Base-by-base conservation (phyloP, 495 filamentous ascomycete genomes). In the Astrothelium subdiscretum region DNA sequence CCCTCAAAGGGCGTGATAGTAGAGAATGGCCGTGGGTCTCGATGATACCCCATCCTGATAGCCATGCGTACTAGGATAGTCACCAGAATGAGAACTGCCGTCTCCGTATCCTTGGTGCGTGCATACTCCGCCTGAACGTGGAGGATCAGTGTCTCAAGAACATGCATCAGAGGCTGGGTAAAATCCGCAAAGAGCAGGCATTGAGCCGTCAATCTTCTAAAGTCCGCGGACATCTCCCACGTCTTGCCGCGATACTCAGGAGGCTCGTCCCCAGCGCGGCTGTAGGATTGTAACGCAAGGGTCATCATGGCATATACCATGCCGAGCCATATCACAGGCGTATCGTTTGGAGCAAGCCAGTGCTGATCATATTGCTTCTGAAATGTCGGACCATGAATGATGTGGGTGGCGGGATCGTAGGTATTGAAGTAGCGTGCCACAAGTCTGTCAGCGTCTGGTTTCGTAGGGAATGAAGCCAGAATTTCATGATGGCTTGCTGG, bases 1-100 rank as follows among this genome's bases (percentile, higher is more conserved):
- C 86, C 92, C 71, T 95, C 85, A 67, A 92, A 96, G 4, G 91
- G 87, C 3, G 85, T 83, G 64, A 99, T 86, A 58, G 84, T 85
- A 13, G 89, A 80, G 68, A 90, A 96, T 73, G 86, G 85, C 68
- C 87, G 88, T 15, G 89, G 84, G 71, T 99, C 94, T 61, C 95
- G 83, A 69, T 99, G 94, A 63, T 96, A 95, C 54, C 94, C 94
- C 90, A 96, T 96, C 29, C 90, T 82, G 80, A 97, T 91, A 11
- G 92, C 90, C 60, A 96, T 76, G 61, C 92, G 85, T 27, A 89
- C 85, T 63, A 95, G 84, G 67, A 95, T 83, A 24, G 89, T 87
- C 8, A 84, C 80, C 60, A 94, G 81, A 54, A 96, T 78, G 86
- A 92, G 95, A 11, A 95, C 77, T 12, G 85, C 87, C 11, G 88